phyloP scores from a whole-genome alignment of 768 basidiomycete genomes.

The Jaapia argillacea region DNA sequence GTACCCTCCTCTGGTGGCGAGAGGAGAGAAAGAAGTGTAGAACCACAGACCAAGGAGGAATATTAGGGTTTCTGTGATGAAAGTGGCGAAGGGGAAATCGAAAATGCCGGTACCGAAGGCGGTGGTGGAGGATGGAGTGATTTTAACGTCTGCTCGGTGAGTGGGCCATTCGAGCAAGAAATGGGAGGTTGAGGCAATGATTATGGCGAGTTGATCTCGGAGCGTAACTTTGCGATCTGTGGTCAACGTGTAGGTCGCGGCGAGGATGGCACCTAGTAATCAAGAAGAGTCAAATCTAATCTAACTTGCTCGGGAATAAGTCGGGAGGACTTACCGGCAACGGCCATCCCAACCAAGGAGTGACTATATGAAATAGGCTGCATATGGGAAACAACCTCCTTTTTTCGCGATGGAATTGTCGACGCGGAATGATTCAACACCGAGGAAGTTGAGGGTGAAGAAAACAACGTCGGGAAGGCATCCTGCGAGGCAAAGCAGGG shows the following conservation, averaged over 20 bases:
- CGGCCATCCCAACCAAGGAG: slow-evolving; percentile 16
- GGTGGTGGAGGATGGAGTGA: slow-evolving; percentile 14
- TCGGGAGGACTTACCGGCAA: slow-evolving; percentile 11
- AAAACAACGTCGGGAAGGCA: slow-evolving; percentile 17
- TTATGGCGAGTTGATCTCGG: slow-evolving; percentile 12
- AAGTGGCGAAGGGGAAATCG: slow-evolving; percentile 13
- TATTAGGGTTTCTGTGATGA: slow-evolving; percentile 16
- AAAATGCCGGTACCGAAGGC: slow-evolving; percentile 15
- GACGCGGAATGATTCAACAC: slow-evolving; percentile 18
- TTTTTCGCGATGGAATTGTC: slow-evolving; percentile 9
- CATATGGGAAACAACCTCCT: slow-evolving; percentile 22
- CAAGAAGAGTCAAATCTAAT: too few relatives aligned
- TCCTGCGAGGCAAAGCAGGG: slow-evolving; percentile 17
- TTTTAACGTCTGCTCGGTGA: slow-evolving; percentile 19
- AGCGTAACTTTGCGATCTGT: slow-evolving; percentile 11
- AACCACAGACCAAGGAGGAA: slow-evolving; percentile 17
- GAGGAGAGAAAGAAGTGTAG: slow-evolving; percentile 14
- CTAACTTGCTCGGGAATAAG: too few relatives aligned
- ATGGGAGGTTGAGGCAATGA: slow-evolving; percentile 14
- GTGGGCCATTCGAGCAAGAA: slow-evolving; percentile 20
- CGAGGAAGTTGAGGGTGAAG: slow-evolving; percentile 18
- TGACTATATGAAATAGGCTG: slow-evolving; percentile 23
- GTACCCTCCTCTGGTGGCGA: slow-evolving; percentile 13
- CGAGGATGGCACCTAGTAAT: slow-evolving; percentile 11
- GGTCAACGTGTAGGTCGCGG: slow-evolving; percentile 10